Evolutionary conservation across 768 basidiomycete genomes (phyloP).

Genomic region (Trichaptum fuscoviolaceum): DNA sequence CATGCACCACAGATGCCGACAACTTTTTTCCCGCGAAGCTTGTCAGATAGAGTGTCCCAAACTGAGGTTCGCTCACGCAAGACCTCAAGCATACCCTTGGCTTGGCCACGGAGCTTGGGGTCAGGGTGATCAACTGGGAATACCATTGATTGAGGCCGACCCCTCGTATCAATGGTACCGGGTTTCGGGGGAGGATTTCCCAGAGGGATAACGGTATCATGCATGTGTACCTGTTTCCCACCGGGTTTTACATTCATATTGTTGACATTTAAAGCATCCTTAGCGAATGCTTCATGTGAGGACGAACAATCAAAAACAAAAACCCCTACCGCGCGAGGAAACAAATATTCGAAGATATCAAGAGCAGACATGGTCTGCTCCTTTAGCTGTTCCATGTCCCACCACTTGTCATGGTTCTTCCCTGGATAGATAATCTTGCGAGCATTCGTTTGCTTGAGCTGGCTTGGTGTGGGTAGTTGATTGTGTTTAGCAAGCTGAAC

Average conservation of each 20-base stretch:
- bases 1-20: slow-evolving; percentile 17
- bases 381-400: slow-evolving; percentile 20
- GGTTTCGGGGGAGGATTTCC: slow-evolving; percentile 16
- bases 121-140: slow-evolving; percentile 8
- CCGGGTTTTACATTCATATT: slow-evolving; percentile 23
- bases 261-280: slow-evolving; percentile 22
- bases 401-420: slow-evolving; percentile 19
- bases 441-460: slow-evolving; percentile 14
- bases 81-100: slow-evolving; percentile 20
- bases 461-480: slow-evolving; percentile 9
- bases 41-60: neutral
- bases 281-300: slow-evolving; percentile 20
- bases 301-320: slow-evolving; percentile 25
- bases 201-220: slow-evolving; percentile 17
- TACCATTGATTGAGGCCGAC: slow-evolving; percentile 17
- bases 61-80: slow-evolving; percentile 14
- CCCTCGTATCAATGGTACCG: slow-evolving; percentile 11
- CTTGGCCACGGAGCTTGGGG: slow-evolving; percentile 12
- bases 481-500: slow-evolving; percentile 11
- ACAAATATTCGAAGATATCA: slow-evolving; percentile 20
- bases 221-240: slow-evolving; percentile 19
- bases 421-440: slow-evolving; percentile 24
- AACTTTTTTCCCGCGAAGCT: neutral
- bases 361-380: slow-evolving; percentile 13
- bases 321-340: slow-evolving; percentile 15